Evolutionary conservation across 1,284 basidiomycete species (phyloP).

Genomic region (Austroboletus niveus): DNA sequence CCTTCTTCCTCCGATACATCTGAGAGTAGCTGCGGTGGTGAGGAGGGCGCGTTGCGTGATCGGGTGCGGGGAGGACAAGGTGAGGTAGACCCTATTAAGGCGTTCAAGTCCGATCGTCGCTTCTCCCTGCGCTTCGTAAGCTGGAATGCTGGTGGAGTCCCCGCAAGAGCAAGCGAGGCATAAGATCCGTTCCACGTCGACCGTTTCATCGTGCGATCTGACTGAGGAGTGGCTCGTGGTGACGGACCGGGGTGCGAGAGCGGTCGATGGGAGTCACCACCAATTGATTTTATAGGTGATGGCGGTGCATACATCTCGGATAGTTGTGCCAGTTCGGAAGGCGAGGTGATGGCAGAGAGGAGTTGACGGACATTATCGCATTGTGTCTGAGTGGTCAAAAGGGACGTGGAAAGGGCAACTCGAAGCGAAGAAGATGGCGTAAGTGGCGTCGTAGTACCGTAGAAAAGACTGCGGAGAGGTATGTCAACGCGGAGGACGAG

Average conservation of each 20-base stretch:
- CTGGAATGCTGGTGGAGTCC: conserved; percentile 41
- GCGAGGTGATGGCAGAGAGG: conserved; percentile 68
- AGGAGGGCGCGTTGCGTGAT: conserved; percentile 17
- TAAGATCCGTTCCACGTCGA: conserved; percentile 75
- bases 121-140: conserved; percentile 46
- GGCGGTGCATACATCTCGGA: conserved; percentile 83
- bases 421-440: conserved; percentile 61
- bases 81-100: conserved; percentile 38
- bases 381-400: conserved; percentile 71
- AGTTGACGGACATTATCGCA: conserved; percentile 78
- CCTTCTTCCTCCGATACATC: conserved; percentile 44
- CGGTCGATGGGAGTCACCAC: conserved; percentile 35
- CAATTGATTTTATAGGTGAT: conserved; percentile 49
- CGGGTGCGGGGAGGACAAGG: conserved; percentile 24
- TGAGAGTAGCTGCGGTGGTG: conserved; percentile 28
- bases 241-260: conserved; percentile 44
- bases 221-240: conserved; percentile 24
- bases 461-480: conserved; percentile 8
- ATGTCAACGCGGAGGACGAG: background rate
- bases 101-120: conserved; percentile 52
- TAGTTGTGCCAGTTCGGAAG: conserved; percentile 65
- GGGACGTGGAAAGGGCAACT: conserved; percentile 64
- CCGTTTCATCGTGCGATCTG: conserved; percentile 48
- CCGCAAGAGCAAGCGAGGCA: conserved; percentile 43
- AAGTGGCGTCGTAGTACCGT: conserved; percentile 40